Evolutionary conservation across 352 stramenopile species (phyloP), one percentile per base, ranked within the genome.

Genomic region (Globisporangium emineosum): DNA sequence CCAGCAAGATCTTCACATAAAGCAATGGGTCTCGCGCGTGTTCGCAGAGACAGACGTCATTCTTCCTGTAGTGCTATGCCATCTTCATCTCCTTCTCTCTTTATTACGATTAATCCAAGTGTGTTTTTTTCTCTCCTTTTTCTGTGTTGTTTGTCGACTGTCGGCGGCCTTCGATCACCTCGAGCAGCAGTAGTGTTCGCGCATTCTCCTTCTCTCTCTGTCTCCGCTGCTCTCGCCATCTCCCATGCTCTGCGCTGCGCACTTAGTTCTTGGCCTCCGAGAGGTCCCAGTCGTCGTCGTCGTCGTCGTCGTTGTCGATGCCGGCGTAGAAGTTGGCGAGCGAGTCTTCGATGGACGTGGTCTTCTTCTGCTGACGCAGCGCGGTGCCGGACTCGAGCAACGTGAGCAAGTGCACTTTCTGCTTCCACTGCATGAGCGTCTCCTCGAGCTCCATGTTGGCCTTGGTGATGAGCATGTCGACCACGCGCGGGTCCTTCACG

Each of bases 381-480:
- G 80, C 73, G 29, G 76, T 60, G 58, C 77, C 87, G 12, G 73
- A 68, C 45, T 96, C 85, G 57, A 96, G 69, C 72, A 96, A 75
- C 76, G 71, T 88, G 17, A 98, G 33, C 54, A 99, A 80, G 71
- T 99, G 96, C 12, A 91, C 84, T 73, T 98, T 98, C 81, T 99
- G 96, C 76, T 99, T 99, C 89, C 97, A 98, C 79, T 98, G 96
- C 90, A 95, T 93, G 66, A 99, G 82, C 51, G 94, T 98, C 73
- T 98, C 96, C 78, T 99, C 97, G 60, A 99, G 75, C 68, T 98
- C 93, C 89, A 99, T 98, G 81, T 99, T 99, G 58, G 96, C 97
- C 79, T 98, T 98, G 58, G 94, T 97, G 62, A 99, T 91, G 64
- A 99, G 82, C 90, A 98, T 98, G 69, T 98, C 91, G 29, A 97